Base-by-base conservation (phyloP, 2,329 filamentous ascomycete species). In the Acarospora socialis region DNA sequence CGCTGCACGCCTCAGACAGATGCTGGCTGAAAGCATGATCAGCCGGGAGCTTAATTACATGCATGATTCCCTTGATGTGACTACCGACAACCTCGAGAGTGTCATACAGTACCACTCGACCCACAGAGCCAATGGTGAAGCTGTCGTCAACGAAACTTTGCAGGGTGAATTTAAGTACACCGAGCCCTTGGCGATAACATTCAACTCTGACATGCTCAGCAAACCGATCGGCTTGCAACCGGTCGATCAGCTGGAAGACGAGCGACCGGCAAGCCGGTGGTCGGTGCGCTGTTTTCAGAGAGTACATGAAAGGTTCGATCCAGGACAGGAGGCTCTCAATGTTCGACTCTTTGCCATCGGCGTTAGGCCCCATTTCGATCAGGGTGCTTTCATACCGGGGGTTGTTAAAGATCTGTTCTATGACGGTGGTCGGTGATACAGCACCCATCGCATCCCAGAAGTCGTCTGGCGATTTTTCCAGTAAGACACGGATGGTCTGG, bases 381-480 rank as follows among this genome's bases (percentile, higher is more conserved):
- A n/a, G n/a, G n/a, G n/a, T n/a, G 14, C 68, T 61, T 25, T 74
- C 59, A 9, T 76, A 75, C 40, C 75, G 70, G 6, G 76, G 74
- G 39, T 79, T 84, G 36, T 69, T 71, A 45, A 90, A 81, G 25
- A 93, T 70, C 41, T 84, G 70, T 49, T 94, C 84, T n/a, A 83
- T 73, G 28, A 95, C 73, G 20, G 77, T 73, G 24, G 76, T 75
- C 3, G 83, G 78, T 1, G 81, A 78, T 30, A 87, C 81, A 18
- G 82, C 72, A 30, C 80, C 77, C 57, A 92, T 77, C 2, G 83
- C 77, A 45, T 83, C 78, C 87, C 87, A 94, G 45, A 94, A 90
- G 26, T 81, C 79, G 33, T 69, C 70, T 0, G 83, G 69, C 0
- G 81, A 78, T 45, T 81, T 84, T 41, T 76, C 69, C 32, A 94